Evolutionary conservation across 2,329 filamentous ascomycete species (phyloP), one percentile per base, ranked within the genome.

Genomic region (Phyllosticta capitalensis): DNA sequence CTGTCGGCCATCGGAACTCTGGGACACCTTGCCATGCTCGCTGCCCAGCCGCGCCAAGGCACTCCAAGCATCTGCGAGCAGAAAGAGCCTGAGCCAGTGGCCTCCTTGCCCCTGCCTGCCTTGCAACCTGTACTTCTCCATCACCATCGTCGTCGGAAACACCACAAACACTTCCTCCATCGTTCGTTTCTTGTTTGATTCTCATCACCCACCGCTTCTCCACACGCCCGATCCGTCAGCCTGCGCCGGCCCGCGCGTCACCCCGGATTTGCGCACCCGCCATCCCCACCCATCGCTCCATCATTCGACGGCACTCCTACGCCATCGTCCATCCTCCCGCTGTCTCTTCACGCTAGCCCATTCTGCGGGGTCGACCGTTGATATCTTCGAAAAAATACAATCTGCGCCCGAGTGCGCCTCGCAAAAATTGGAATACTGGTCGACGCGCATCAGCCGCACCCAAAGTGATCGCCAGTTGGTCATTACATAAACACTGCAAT

Each of bases 401-500:
- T 38, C 38, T n/a, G 14, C 38, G 38, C 38, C 38, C 14, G 2
- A 10, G 30, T 12, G 30, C 38, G 38, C 38, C 38, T 14, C 38
- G 17, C 38, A 1, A n/a, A 7, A n/a, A 6, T 45, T n/a, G 7
- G 5, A 17, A 45, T 45, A n/a, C 14, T n/a, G 38, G 38, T 45
- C 38, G 12, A 26, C 24, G 24, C 24, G 4, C 4, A 26, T 26
- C 24, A 26, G 24, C 24, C 24, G 24, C 24, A n/a, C 38, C 38
- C 14, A n/a, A 45, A 45, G 17, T 45, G 38, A 45, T 45, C 38
- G 14, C n/a, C 38, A n/a, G 14, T 17, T n/a, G 6, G 38, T n/a
- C 38, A n/a, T 45, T 45, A n/a, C 38, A 45, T 45, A n/a, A 45
- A 45, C 22, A 45, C 14, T 48, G 51, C 45, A 30, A 74, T 74